These are phyloP conservation scores for Royoungia palumana DNA, from an alignment of 768 basidiomycete species.

Conservation along the genomic window DNA sequence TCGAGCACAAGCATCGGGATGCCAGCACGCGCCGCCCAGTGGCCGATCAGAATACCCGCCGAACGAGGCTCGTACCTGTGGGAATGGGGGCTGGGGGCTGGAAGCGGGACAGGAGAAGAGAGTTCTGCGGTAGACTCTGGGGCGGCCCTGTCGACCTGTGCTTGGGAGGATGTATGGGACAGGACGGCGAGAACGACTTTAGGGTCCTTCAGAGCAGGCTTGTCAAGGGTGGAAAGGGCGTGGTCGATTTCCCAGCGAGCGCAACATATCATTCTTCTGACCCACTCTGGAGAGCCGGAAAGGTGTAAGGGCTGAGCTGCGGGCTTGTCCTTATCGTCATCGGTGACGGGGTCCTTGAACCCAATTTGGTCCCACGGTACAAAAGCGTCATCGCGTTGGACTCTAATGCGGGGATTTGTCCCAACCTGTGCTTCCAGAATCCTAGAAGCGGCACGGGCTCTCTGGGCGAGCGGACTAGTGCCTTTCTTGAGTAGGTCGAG, in stretches of 20 bases:
- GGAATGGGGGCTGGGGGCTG: slow-evolving; percentile 50
- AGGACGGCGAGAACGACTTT: slow-evolving; percentile 65
- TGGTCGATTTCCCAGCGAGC: slow-evolving; percentile 71
- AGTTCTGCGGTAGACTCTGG: slow-evolving; percentile 23
- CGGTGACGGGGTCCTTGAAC: slow-evolving; percentile 39
- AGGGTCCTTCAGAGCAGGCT: slow-evolving; percentile 23
- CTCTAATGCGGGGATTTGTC: slow-evolving; percentile 73
- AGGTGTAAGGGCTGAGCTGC: slow-evolving; percentile 23
- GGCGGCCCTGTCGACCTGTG: slow-evolving; percentile 23
- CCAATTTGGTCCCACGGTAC: slow-evolving; percentile 75
- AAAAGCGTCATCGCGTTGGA: slow-evolving; percentile 80
- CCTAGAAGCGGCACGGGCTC: slow-evolving; percentile 83
- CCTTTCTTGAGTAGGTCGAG: slow-evolving; percentile 93
- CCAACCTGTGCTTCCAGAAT: slow-evolving; percentile 87
- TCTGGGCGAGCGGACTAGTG: slow-evolving; percentile 68
- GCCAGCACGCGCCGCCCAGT: slow-evolving; percentile 66
- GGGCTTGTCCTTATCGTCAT: slow-evolving; percentile 25
- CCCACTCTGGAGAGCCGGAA: slow-evolving; percentile 71
- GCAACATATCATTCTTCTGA: slow-evolving; percentile 80
- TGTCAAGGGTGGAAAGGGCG: slow-evolving; percentile 34
- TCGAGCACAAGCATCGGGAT: slow-evolving; percentile 53
- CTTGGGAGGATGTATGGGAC: slow-evolving; percentile 29
- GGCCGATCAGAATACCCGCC: slow-evolving; percentile 55
- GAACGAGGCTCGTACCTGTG: slow-evolving; percentile 66
- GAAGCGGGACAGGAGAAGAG: slow-evolving; percentile 60